phyloP scores from a whole-genome alignment of 1,139 yeast genomes.

The Hemisphaericaspora lyxosophila region DNA sequence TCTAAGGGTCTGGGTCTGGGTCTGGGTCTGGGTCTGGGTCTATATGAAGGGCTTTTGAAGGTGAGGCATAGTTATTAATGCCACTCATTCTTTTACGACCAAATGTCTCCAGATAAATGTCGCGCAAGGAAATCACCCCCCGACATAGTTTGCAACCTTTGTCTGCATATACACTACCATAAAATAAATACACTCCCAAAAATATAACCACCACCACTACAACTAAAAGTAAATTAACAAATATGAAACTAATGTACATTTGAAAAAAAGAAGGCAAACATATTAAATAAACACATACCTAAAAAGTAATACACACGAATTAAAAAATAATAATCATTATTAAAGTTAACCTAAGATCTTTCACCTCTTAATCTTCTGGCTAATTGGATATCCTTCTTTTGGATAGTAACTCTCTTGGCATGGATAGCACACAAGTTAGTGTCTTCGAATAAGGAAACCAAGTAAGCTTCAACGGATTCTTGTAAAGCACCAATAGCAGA shows the following conservation, averaged over 20 bases:
- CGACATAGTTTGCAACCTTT: constrained; percentile 2
- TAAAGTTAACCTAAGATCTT: constrained; percentile 53
- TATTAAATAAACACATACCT: constrained; percentile 5
- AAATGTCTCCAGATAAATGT: neutral
- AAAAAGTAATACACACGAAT: constrained; percentile 6
- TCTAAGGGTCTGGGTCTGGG: too few species aligned
- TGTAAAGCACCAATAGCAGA: constrained; percentile 98
- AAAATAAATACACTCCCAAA: neutral
- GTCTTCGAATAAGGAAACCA: constrained; percentile 87
- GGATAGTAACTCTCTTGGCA: constrained; percentile 99
- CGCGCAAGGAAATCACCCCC: too few species aligned
- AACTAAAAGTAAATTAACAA: constrained; percentile 2
- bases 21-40: too few species aligned
- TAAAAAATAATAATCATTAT: constrained; percentile 3
- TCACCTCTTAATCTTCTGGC: constrained; percentile 99
- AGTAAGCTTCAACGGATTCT: constrained; percentile 98
- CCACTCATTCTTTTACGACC: neutral
- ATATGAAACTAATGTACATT: constrained; percentile 6
- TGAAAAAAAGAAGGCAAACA: constrained; percentile 1
- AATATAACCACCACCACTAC: neutral
- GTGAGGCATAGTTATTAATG: too few species aligned
- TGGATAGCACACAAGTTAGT: constrained; percentile 98
- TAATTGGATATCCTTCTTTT: constrained; percentile 98
- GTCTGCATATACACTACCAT: too few species aligned
- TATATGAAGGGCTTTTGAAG: too few species aligned